phyloP scores from a whole-genome alignment of 116 monocot genomes.

The Iris pallida region DNA sequence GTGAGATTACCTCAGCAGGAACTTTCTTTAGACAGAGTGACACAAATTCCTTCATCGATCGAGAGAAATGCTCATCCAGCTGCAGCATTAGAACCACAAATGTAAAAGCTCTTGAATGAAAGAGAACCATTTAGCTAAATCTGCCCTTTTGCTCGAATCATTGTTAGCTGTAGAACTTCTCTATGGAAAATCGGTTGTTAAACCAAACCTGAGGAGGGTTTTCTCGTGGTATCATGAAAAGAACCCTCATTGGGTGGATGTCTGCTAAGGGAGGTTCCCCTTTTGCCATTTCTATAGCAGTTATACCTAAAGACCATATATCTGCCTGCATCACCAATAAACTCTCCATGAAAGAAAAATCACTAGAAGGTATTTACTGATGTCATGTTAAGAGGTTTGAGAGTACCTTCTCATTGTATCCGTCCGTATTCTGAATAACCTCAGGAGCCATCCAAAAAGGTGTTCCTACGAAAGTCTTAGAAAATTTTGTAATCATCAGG shows the following conservation, averaged over 20 bases:
- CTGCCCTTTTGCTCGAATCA: not conserved
- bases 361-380: not conserved
- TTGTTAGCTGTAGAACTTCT: not conserved
- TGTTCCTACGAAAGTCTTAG: slow-evolving; percentile 96
- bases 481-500: slow-evolving; percentile 20
- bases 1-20: slow-evolving; percentile 70
- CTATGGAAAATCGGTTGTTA: not conserved
- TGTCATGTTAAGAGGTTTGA: not conserved
- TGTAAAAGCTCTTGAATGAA: too few relatives aligned
- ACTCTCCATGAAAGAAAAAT: slow-evolving; percentile 9
- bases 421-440: slow-evolving; percentile 96
- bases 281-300: slow-evolving; percentile 99
- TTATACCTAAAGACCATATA: slow-evolving; percentile 99
- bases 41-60: slow-evolving; percentile 92
- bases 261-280: slow-evolving; percentile 96
- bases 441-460: slow-evolving; percentile 32
- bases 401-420: slow-evolving; percentile 94
- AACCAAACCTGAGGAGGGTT: slow-evolving; percentile 57
- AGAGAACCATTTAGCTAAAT: too few relatives aligned
- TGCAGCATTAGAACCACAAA: slow-evolving; percentile 22
- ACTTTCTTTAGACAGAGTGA: slow-evolving; percentile 77
- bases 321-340: slow-evolving; percentile 75
- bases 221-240: slow-evolving; percentile 22
- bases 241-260: slow-evolving; percentile 87
- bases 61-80: slow-evolving; percentile 96